Conservation (phyloP, 208 protist species). For the Herpetomonas tarakana region DNA sequence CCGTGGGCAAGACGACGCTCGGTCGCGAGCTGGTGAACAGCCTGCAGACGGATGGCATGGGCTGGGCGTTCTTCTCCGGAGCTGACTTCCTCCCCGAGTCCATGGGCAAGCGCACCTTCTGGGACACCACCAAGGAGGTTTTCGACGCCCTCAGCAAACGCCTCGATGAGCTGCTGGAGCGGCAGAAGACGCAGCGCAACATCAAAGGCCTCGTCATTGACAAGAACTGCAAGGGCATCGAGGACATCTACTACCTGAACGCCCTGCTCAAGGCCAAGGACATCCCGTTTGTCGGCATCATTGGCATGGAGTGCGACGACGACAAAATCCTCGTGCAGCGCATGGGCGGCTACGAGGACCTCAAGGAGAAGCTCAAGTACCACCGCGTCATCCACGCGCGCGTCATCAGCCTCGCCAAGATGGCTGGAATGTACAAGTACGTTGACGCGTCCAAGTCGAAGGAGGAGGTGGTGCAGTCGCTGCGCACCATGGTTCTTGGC, state of each 20-base stretch:
- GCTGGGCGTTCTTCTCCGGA: slow-evolving; percentile 87
- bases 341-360: slow-evolving; percentile 61
- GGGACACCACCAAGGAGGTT: slow-evolving; percentile 76
- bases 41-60: slow-evolving; percentile 64
- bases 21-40: slow-evolving; percentile 72
- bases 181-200: slow-evolving; percentile 47
- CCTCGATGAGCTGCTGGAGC: slow-evolving; percentile 71
- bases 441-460: slow-evolving; percentile 69
- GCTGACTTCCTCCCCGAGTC: slow-evolving; percentile 59
- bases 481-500: slow-evolving; percentile 75
- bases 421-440: slow-evolving; percentile 68
- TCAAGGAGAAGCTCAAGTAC: slow-evolving; percentile 81
- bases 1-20: slow-evolving; percentile 75
- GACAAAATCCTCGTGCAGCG: slow-evolving; percentile 67
- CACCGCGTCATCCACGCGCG: slow-evolving; percentile 80
- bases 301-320: slow-evolving; percentile 69
- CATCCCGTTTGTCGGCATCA: slow-evolving; percentile 80
- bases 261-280: slow-evolving; percentile 65
- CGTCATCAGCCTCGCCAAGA: slow-evolving; percentile 65
- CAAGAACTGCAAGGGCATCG: slow-evolving; percentile 85
- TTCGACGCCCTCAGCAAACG: slow-evolving; percentile 75
- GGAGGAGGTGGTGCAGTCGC: slow-evolving; percentile 60
- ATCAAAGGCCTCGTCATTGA: slow-evolving; percentile 86
- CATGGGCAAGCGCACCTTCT: slow-evolving; percentile 46
- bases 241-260: slow-evolving; percentile 81